These are phyloP conservation scores for Botryotinia narcissicola DNA, from an alignment of 2,329 filamentous ascomycete species.

Conservation along the genomic window DNA sequence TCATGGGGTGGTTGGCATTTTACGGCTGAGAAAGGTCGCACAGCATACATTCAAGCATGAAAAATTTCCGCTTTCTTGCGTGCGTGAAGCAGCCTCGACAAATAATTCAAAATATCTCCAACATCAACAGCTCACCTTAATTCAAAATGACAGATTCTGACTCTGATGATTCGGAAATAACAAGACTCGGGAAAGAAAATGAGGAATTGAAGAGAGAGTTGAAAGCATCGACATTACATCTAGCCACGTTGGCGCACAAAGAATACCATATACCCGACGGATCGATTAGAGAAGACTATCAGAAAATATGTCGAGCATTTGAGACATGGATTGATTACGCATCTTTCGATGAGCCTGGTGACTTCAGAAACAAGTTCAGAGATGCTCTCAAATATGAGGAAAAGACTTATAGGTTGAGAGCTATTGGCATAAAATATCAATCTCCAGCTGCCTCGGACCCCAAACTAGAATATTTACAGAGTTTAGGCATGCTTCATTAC, in stretches of 20 bases:
- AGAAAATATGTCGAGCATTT: constrained; percentile 5
- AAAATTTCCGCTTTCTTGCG: background rate
- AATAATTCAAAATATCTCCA: too few relatives aligned
- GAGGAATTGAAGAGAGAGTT: background rate
- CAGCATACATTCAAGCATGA: background rate
- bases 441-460: background rate
- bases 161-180: background rate
- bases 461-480: background rate
- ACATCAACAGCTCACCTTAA: background rate
- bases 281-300: constrained; percentile 5
- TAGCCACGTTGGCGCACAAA: background rate
- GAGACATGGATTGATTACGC: constrained; percentile 8
- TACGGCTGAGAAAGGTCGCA: background rate
- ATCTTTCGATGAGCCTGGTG: background rate
- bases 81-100: background rate
- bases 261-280: constrained; percentile 6
- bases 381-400: background rate
- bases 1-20: background rate
- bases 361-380: background rate
- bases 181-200: background rate
- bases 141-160: background rate
- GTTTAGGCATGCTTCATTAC: constrained; percentile 2
- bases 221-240: background rate
- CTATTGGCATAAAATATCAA: background rate
- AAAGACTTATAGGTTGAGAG: background rate